Conservation (phyloP, 2,329 filamentous ascomycete genomes). For the Penicillium sp. region DNA sequence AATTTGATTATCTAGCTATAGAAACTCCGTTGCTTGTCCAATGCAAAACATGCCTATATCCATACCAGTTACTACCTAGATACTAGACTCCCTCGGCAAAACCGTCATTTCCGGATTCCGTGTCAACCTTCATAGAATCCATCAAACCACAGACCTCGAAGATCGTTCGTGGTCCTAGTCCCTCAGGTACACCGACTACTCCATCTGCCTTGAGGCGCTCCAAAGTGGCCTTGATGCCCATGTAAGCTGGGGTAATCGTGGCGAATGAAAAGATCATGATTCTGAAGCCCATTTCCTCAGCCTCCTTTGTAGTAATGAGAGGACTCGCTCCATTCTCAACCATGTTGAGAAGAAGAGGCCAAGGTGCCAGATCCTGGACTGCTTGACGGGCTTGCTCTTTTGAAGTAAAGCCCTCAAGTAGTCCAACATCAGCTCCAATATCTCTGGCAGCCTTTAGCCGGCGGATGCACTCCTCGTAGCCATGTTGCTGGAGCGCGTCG, state of each 20-base stretch:
- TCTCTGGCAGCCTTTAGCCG: constrained; percentile 41
- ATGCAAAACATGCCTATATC: background rate
- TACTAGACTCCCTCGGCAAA: constrained; percentile 31
- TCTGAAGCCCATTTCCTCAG: constrained; percentile 43
- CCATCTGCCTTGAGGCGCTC: constrained; percentile 39
- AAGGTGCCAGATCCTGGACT: constrained; percentile 39
- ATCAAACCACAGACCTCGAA: constrained; percentile 45
- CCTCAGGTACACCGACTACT: constrained; percentile 32
- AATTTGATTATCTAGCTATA: background rate
- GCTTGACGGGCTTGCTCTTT: constrained; percentile 38
- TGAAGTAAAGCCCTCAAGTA: constrained; percentile 44
- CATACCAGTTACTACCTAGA: background rate
- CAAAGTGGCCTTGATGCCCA: constrained; percentile 37
- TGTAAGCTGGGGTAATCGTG: constrained; percentile 38
- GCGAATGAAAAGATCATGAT: constrained; percentile 47
- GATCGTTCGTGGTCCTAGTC: constrained; percentile 36
- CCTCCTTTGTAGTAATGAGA: constrained; percentile 39
- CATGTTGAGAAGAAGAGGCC: constrained; percentile 46
- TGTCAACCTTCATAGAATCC: constrained; percentile 43
- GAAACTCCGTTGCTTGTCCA: background rate
- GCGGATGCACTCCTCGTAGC: constrained; percentile 43
- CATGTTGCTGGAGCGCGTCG: constrained; percentile 39
- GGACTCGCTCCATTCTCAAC: constrained; percentile 46
- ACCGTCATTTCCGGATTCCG: constrained; percentile 36
- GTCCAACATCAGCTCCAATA: constrained; percentile 42